Evolutionary conservation across 1,139 yeast genomes (phyloP), one percentile per base, ranked within the genome.

Genomic region (Candida pseudoviswanathii): DNA sequence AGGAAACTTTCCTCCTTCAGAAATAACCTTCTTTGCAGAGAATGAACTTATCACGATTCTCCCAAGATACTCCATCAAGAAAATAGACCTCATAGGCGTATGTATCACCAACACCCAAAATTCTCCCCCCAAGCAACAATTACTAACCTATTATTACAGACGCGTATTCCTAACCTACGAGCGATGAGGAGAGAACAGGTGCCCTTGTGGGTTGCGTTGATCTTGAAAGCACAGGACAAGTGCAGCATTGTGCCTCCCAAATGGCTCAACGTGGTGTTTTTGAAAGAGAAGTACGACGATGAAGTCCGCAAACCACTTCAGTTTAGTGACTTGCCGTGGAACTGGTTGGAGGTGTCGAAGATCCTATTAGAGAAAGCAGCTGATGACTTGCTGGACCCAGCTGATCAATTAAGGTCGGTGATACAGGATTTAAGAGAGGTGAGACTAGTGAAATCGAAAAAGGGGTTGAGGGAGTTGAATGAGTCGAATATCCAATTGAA

Each of bases 161-260:
- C 73, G 50, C 73, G 62, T 49, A 64, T 78, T 45, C 89, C 85
- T 1, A 74, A 74, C 49, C 67, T 86, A 54, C 66, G 82, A 48
- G 91, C 96, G 1, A 79, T 89, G 80, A 80, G 87, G 54, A 76
- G 94, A 50, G 82, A 80, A 31, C 74, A 80, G 44, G 84, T 94
- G 0, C 96, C 97, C 0, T 58, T 94, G 3, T 94, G 99, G 99
- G 74, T 89, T 25, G 98, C 97, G 0, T 66, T 91, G 10, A 73
- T 92, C 16, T 72, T 94, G 48, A 90, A 90, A 61, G 83, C 86
- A 43, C 98, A 94, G 65, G 86, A 84, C 45, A 86, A 92, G 58
- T 90, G 98, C 66, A 86, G 85, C 54, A 84, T 94, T 3, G 85
- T 91, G 5, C 86, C 92, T 8, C 99, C 99, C 0, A 77, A 73